phyloP scores from a whole-genome alignment of 1,139 yeast species.

The Suhomyces wounanorum region DNA sequence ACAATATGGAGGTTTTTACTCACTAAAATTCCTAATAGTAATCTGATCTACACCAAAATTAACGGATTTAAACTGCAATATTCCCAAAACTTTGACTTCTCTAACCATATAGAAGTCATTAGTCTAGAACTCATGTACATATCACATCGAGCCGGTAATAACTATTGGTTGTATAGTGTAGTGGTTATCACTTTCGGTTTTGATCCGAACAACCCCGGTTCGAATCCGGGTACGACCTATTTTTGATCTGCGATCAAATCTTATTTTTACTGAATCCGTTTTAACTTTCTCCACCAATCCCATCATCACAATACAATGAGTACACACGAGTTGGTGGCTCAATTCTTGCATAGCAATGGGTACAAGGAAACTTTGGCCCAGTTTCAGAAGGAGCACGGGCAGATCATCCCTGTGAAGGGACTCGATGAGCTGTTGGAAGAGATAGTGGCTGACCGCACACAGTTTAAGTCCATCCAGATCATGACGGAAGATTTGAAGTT shows the following conservation, averaged over 20 bases:
- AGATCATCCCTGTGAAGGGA: conserved; percentile 24
- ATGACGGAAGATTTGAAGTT: conserved; percentile 15
- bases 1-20: too few relatives aligned
- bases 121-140: neutral
- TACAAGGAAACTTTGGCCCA: conserved; percentile 45
- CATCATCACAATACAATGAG: conserved; percentile 8
- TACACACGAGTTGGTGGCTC: conserved; percentile 50
- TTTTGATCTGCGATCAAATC: conserved; percentile 26
- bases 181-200: conserved; percentile 54
- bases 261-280: neutral
- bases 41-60: too few relatives aligned
- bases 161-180: conserved; percentile 47
- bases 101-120: too few relatives aligned
- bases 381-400: conserved; percentile 51
- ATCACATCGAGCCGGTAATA: neutral
- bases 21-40: too few relatives aligned
- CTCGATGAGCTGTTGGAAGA: conserved; percentile 48
- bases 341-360: conserved; percentile 52
- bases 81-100: too few relatives aligned
- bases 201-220: conserved; percentile 88
- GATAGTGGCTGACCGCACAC: conserved; percentile 53
- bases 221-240: conserved; percentile 92
- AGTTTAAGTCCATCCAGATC: conserved; percentile 28
- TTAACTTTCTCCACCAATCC: neutral
- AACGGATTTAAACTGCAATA: too few relatives aligned